phyloP scores from a whole-genome alignment of 768 basidiomycete genomes.

The Rhizopogon salebrosus region DNA sequence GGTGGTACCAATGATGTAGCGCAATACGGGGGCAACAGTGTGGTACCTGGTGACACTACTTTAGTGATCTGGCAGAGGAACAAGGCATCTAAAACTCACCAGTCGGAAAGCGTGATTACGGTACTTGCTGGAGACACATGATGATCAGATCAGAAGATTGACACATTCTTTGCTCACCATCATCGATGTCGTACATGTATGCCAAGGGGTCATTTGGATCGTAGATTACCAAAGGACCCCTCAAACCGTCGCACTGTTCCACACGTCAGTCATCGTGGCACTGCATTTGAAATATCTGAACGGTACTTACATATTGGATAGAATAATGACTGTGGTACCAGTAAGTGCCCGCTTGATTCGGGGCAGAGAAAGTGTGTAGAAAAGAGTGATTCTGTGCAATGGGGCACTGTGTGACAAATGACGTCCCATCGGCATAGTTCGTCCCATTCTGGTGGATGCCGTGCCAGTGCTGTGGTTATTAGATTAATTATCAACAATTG shows the following conservation, averaged over 20 bases:
- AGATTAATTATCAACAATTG: constrained; percentile 17
- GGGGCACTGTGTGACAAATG: constrained; percentile 42
- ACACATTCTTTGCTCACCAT: constrained; percentile 23
- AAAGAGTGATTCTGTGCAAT: constrained; percentile 30
- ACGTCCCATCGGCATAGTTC: constrained; percentile 31
- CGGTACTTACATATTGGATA: constrained; percentile 21
- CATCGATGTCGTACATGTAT: constrained; percentile 40
- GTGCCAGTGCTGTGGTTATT: constrained; percentile 25
- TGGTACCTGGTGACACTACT: constrained; percentile 11
- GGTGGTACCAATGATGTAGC: background rate
- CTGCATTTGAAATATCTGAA: constrained; percentile 18
- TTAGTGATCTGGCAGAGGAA: too few species aligned
- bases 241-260: constrained; percentile 33
- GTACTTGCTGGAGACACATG: constrained; percentile 18
- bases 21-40: constrained; percentile 11
- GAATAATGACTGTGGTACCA: constrained; percentile 42
- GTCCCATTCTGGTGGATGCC: constrained; percentile 22
- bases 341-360: constrained; percentile 37
- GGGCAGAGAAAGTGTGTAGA: constrained; percentile 28
- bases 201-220: constrained; percentile 38
- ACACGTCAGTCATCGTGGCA: constrained; percentile 24
- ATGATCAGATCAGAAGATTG: background rate
- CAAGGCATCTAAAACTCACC: constrained; percentile 17
- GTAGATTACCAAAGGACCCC: constrained; percentile 40
- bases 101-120: constrained; percentile 31